Conservation (phyloP, 257 asterid genomes). For the Solanum okadae region DNA sequence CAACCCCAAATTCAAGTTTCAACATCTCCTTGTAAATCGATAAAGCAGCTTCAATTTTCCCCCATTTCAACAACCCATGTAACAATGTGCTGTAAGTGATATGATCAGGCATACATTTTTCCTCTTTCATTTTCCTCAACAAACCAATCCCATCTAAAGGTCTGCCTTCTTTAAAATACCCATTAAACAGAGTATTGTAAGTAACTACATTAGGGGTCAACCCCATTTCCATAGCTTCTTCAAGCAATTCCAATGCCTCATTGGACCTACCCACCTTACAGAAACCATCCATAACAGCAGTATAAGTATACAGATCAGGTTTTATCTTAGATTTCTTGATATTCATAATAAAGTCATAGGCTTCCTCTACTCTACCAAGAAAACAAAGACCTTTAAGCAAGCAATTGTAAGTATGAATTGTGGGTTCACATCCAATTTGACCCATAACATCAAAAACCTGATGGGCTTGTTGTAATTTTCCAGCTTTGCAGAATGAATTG, state of each 20-base stretch:
- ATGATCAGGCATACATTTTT: conserved; percentile 49
- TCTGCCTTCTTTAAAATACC: conserved; percentile 67
- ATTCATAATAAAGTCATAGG: conserved; percentile 30
- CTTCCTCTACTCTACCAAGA: conserved; percentile 79
- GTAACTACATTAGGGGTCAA: conserved; percentile 48
- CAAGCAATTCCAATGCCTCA: conserved; percentile 60
- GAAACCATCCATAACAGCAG: conserved; percentile 72
- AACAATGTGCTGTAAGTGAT: conserved; percentile 53
- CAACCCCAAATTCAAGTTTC: conserved; percentile 30
- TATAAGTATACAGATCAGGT: conserved; percentile 63
- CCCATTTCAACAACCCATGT: conserved; percentile 82
- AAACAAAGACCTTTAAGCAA: conserved; percentile 71
- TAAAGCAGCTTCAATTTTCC: conserved; percentile 32
- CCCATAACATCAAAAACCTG: conserved; percentile 57
- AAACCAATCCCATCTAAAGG: conserved; percentile 46
- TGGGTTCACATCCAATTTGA: conserved; percentile 48
- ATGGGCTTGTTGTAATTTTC: conserved; percentile 40
- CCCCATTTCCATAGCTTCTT: conserved; percentile 40
- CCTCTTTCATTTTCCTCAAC: conserved; percentile 45
- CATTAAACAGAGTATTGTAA: conserved; percentile 63
- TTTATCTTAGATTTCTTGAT: conserved; percentile 32
- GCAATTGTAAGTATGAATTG: conserved; percentile 65
- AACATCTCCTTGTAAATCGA: conserved; percentile 40
- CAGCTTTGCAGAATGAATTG: conserved; percentile 40
- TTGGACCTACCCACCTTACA: conserved; percentile 72